A percentile compares a stretch with the other conserved stretches of the same genome.
phyloP scores from a whole-genome alignment of 1,139 yeast species.

The Geotrichum cucujoidarum region DNA sequence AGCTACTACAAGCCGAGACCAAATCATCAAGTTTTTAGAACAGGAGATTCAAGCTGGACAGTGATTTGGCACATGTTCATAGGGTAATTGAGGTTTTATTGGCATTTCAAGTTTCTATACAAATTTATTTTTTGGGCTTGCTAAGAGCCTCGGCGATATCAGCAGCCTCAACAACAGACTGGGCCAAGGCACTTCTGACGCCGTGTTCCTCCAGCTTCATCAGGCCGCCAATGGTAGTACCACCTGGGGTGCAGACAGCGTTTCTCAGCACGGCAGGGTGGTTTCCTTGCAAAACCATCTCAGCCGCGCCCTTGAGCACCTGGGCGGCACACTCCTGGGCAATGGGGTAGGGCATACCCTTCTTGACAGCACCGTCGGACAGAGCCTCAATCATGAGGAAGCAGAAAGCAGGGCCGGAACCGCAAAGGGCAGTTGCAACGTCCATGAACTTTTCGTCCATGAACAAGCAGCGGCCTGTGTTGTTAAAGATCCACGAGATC shows the following conservation, averaged over 20 bases:
- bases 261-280: constrained; percentile 91
- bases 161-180: constrained; percentile 89
- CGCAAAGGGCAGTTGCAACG: constrained; percentile 91
- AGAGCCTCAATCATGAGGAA: constrained; percentile 84
- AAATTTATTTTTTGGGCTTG: constrained; percentile 41
- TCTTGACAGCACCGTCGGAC: constrained; percentile 89
- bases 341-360: constrained; percentile 86
- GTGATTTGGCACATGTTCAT: no score
- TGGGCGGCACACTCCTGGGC: constrained; percentile 91
- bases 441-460: constrained; percentile 79
- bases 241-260: constrained; percentile 95
- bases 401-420: constrained; percentile 96
- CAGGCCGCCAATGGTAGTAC: constrained; percentile 95
- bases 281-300: constrained; percentile 69
- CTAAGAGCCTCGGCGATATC: constrained; percentile 65
- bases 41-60: constrained; percentile 8
- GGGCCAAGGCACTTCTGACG: constrained; percentile 78
- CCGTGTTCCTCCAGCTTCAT: constrained; percentile 89
- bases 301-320: constrained; percentile 94
- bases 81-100: not conserved
- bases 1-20: constrained; percentile 1
- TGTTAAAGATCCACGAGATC: constrained; percentile 57
- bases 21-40: constrained; percentile 9
- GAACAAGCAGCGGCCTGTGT: constrained; percentile 44
- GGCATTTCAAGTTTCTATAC: not conserved